Evolutionary conservation across 495 filamentous ascomycete genomes (phyloP).

Genomic region (Aspergillus leporis): DNA sequence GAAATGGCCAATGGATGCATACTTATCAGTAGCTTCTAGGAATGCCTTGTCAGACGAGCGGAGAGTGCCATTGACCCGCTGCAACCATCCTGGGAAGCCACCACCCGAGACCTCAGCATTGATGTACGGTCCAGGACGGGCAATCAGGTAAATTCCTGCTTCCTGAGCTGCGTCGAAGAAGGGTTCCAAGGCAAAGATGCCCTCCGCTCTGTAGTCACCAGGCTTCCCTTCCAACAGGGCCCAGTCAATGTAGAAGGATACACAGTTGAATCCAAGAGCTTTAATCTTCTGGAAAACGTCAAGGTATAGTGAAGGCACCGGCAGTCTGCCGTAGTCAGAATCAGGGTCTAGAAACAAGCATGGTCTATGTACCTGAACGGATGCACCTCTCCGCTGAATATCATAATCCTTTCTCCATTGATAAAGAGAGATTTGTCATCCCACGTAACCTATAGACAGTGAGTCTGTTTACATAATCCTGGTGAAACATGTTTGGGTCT

Average conservation of each 20-base stretch:
- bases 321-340: constrained; percentile 50
- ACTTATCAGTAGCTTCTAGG: constrained; percentile 65
- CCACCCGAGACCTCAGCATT: constrained; percentile 67
- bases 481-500: not conserved
- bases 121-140: constrained; percentile 69
- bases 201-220: constrained; percentile 66
- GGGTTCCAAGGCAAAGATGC: constrained; percentile 65
- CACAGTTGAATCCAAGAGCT: constrained; percentile 72
- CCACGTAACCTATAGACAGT: constrained; percentile 61
- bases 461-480: not conserved
- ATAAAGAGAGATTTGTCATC: constrained; percentile 75
- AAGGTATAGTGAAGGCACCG: constrained; percentile 68
- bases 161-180: constrained; percentile 72
- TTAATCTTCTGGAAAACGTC: constrained; percentile 82
- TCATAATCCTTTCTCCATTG: constrained; percentile 66
- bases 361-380: constrained; percentile 53
- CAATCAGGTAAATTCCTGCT: constrained; percentile 73
- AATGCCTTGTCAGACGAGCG: constrained; percentile 61
- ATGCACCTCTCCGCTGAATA: constrained; percentile 75
- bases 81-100: constrained; percentile 66
- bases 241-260: constrained; percentile 78
- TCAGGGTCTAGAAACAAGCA: not conserved
- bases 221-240: constrained; percentile 75
- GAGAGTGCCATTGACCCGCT: constrained; percentile 60
- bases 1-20: constrained; percentile 10